A percentile compares a stretch with the other conserved stretches of the same genome.
These are phyloP conservation scores for Acrocalymma vagum DNA, from an alignment of 2,329 filamentous ascomycete species.

Conservation along the genomic window DNA sequence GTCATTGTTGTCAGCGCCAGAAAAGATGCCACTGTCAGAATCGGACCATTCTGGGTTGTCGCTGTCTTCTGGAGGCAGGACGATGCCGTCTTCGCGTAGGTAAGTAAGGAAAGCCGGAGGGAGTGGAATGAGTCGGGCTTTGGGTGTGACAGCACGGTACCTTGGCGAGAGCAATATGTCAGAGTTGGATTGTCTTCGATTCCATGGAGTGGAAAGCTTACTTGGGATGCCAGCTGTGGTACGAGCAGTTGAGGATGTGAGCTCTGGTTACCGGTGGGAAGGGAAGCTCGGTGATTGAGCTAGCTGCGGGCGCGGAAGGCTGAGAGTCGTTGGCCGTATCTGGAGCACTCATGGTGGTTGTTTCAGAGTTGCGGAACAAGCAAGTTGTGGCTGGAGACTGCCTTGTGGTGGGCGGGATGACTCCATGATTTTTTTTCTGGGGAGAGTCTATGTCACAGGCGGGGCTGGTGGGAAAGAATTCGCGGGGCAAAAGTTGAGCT, in stretches of 20 bases:
- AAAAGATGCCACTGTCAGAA: conserved; percentile 62
- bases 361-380: not conserved
- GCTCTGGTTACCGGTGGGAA: conserved; percentile 86
- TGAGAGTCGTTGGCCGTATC: conserved; percentile 2
- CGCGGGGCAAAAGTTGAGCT: conserved; percentile 35
- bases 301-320: conserved; percentile 11
- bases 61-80: conserved; percentile 76
- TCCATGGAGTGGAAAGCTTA: conserved; percentile 42
- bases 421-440: conserved; percentile 35
- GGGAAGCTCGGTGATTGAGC: conserved; percentile 56
- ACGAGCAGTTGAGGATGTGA: conserved; percentile 94
- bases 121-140: conserved; percentile 84
- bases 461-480: conserved; percentile 30
- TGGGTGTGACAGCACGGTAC: conserved; percentile 82
- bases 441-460: conserved; percentile 30
- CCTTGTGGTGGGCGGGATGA: conserved; percentile 11
- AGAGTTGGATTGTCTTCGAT: conserved; percentile 1
- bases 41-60: conserved; percentile 54
- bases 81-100: conserved; percentile 89
- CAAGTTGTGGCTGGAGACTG: not conserved
- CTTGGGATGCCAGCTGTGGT: conserved; percentile 88
- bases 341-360: conserved; percentile 30
- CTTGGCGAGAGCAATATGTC: conserved; percentile 55
- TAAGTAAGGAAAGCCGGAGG: conserved; percentile 81
- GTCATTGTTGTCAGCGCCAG: conserved; percentile 54